A percentile compares a stretch with the other conserved stretches of the same genome.
Conservation (phyloP, 345 rosid species). For the Diplotaxis tenuifolia region DNA sequence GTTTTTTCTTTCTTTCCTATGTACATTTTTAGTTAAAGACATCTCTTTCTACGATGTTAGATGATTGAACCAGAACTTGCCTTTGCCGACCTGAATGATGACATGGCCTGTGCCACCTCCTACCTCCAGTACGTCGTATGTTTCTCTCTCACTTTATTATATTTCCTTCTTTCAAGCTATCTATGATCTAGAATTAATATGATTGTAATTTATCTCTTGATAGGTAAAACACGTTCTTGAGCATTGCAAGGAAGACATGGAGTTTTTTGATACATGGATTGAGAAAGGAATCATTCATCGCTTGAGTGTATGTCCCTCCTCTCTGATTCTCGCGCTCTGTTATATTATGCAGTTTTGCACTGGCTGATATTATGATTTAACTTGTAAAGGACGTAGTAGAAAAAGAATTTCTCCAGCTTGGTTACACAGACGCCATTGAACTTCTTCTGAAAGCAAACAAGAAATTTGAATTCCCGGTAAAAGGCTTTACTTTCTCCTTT, state of each 20-base stretch:
- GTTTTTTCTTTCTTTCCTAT: neutral
- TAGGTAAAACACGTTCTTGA: conserved; percentile 88
- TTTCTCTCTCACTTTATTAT: conserved; percentile 52
- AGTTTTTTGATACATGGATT: conserved; percentile 92
- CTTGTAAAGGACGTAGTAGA: conserved; percentile 71
- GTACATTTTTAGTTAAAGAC: conserved; percentile 21
- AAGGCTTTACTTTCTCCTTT: neutral
- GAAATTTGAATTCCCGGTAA: conserved; percentile 95
- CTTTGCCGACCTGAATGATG: conserved; percentile 92
- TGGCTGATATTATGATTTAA: conserved; percentile 1
- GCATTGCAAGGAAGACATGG: conserved; percentile 97
- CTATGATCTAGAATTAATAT: neutral
- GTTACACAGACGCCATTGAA: conserved; percentile 83
- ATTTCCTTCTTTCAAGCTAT: neutral
- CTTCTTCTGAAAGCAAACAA: conserved; percentile 75
- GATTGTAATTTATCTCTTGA: conserved; percentile 20
- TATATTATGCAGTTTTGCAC: neutral
- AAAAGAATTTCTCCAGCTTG: conserved; percentile 83
- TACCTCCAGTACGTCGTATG: conserved; percentile 99
- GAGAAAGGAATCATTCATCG: conserved; percentile 92
- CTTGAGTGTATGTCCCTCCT: conserved; percentile 68
- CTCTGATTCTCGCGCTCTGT: conserved; percentile 33
- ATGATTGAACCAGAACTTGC: conserved; percentile 99
- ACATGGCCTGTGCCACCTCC: conserved; percentile 99
- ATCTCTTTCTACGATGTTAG: conserved; percentile 38